These are phyloP conservation scores for Acacia crassicarpa DNA, from an alignment of 306 rosid species.

Conservation along the genomic window DNA sequence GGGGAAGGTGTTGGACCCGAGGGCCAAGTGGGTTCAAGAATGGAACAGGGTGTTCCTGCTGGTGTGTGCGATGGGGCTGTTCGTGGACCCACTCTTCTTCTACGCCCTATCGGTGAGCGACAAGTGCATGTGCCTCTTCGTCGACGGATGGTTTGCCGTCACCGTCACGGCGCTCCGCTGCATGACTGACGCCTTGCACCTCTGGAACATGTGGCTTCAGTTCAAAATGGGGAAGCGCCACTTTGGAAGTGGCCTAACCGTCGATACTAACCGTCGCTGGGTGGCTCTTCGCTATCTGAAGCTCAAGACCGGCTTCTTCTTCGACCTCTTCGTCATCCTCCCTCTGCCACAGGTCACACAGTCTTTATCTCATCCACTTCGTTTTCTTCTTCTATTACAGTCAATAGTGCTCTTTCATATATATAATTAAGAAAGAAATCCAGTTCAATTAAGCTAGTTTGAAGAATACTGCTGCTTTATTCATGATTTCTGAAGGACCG, in stretches of 20 bases:
- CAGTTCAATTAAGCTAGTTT: neutral
- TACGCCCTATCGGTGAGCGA: conserved; percentile 79
- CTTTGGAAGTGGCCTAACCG: conserved; percentile 14
- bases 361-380: neutral
- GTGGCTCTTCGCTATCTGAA: conserved; percentile 55
- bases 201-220: conserved; percentile 92
- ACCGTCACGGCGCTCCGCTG: conserved; percentile 92
- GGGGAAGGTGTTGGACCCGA: conserved; percentile 50
- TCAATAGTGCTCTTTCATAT: neutral
- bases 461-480: neutral
- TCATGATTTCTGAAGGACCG: neutral
- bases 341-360: conserved; percentile 83
- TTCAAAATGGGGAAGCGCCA: conserved; percentile 57
- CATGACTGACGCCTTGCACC: conserved; percentile 88
- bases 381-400: neutral
- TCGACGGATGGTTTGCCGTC: conserved; percentile 89
- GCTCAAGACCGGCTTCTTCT: conserved; percentile 60
- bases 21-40: conserved; percentile 71
- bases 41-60: conserved; percentile 83
- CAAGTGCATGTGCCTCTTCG: conserved; percentile 74
- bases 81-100: conserved; percentile 89
- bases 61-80: conserved; percentile 66
- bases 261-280: conserved; percentile 27
- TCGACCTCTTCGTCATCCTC: conserved; percentile 82
- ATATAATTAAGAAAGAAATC: neutral